Evolutionary conservation across 192 early-diverging fungal genomes (phyloP), one percentile per base, ranked within the genome.

Genomic region (Backusella luteola): DNA sequence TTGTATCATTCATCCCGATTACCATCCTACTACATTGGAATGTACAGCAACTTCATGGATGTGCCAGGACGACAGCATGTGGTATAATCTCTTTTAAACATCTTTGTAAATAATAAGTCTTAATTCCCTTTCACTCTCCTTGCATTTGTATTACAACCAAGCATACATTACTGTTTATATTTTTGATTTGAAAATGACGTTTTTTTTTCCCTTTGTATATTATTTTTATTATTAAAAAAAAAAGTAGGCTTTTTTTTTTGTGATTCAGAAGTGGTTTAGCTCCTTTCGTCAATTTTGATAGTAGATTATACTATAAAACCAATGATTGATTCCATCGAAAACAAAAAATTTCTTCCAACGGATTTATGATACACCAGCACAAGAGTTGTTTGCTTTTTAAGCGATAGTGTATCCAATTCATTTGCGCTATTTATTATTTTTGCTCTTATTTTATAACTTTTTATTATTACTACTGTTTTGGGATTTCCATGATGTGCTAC

Each of bases 111-210:
- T 63, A 63, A n/a, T n/a, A 49, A n/a, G 21, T 63, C 56, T 29
- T 29, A 26, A 26, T 63, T 63, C 26, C 23, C 56, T 63, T 63
- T 29, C 56, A 26, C 56, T 63, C 56, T 63, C 56, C 56, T 63
- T 63, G 56, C 56, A 63, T 63, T 63, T 63, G 56, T 63, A 63
- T 63, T 63, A 63, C 56, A 63, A 29, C 56, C 56, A 63, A 23
- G 26, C 56, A 63, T 29, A 63, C 56, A 63, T 63, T 29, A 63
- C 56, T 63, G 56, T 63, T 63, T 63, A 63, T 63, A 63, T 63
- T n/a, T 44, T 49, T 63, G 56, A 63, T 63, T 63, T 63, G 26
- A 63, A 63, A 63, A 63, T 63, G 56, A 63, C 56, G 56, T 63
- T 63, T 63, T 49, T 49, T 49, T 44, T 15, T 59, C 26, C 56